Evolutionary conservation across 371 early-diverging fungal genomes (phyloP).

Genomic region (Nosema muscidifuracis): DNA sequence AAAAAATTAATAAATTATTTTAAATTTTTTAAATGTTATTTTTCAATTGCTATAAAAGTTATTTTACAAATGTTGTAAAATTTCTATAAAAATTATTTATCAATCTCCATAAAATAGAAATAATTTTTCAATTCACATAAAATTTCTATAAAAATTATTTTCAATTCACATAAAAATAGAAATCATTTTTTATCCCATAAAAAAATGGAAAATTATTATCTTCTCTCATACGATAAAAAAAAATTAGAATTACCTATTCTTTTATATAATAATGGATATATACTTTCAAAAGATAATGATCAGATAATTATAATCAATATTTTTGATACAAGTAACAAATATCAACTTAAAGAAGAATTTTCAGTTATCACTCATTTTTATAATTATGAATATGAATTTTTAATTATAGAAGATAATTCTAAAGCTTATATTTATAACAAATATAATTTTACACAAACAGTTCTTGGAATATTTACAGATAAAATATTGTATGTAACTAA

Average conservation of each 20-base stretch:
- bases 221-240: neutral
- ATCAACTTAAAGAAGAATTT: neutral
- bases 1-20: neutral
- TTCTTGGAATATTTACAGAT: neutral
- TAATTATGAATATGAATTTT: neutral
- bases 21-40: too few relatives aligned
- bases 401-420: neutral
- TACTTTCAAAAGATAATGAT: neutral
- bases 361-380: neutral
- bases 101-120: too few relatives aligned
- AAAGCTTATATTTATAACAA: neutral
- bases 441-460: neutral
- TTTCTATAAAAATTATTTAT: too few relatives aligned
- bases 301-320: neutral
- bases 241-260: neutral
- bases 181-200: too few relatives aligned
- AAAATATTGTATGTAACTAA: neutral
- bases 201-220: slow-evolving; percentile 4
- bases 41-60: too few relatives aligned
- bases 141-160: too few relatives aligned
- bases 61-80: too few relatives aligned
- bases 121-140: too few relatives aligned
- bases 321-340: too few relatives aligned
- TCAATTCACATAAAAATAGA: too few relatives aligned
- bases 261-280: neutral